Evolutionary conservation across 2,329 filamentous ascomycete species (phyloP), one percentile per base, ranked within the genome.

Genomic region (Lojkania enalia): DNA sequence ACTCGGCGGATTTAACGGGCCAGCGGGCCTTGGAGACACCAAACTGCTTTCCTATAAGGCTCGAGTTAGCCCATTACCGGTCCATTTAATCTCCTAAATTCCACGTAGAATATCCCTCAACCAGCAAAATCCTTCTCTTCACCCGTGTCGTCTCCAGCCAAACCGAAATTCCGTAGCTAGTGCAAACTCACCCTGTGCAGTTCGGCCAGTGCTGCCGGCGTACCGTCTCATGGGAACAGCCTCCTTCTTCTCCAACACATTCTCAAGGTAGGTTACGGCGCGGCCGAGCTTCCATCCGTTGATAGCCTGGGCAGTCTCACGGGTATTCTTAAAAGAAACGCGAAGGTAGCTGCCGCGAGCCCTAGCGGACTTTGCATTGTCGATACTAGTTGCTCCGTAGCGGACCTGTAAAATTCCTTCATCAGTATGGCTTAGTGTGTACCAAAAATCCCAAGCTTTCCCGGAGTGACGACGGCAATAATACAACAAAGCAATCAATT

Each of bases 251-350:
- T 87, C 87, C 79, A 89, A 84, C 70, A 99, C 94, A 78, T 99
- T 97, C 83, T 96, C 89, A 74, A 99, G 89, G 86, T 95, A 99
- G 74, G 86, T 85, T 66, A 96, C 80, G 71, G 94, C 94, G 73
- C 94, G 91, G 79, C 90, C 83, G 73, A 97, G 76, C 83, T 96
- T 96, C 90, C 90, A 96, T 79, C 92, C 92, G 80, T 94, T 97
- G 85, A 99, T 96, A 71, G 91, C 91, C 83, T 97, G 94, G 61
- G 95, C 94, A 64, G 92, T 96, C 84, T 99, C 95, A 74, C 94
- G 90, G 75, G 94, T 99, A 87, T 99, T 99, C 87, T 99, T 99
- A 89, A 96, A 99, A 69, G 89, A 95, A 69, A 97, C 92, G 75
- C 94, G 90, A 71, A 99, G 88, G 84, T 97, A 99, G 76, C 91